A percentile compares a stretch with the other conserved stretches of the same genome.
These are phyloP conservation scores for Citrus hindsii DNA, from an alignment of 345 rosid genomes.

Conservation along the genomic window DNA sequence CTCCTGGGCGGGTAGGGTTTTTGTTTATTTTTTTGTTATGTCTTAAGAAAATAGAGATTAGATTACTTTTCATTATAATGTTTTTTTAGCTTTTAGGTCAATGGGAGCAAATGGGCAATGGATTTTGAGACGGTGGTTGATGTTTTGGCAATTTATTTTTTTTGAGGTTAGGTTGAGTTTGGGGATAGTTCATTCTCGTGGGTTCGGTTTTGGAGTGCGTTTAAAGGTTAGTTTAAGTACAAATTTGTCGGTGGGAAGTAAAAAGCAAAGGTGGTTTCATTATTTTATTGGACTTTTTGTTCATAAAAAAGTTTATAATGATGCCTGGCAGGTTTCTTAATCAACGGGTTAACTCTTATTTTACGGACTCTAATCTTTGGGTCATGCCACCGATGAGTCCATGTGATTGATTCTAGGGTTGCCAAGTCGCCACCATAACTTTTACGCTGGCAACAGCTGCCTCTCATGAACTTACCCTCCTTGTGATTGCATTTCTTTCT, in stretches of 20 bases:
- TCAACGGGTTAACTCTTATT: not conserved
- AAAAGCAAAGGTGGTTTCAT: not conserved
- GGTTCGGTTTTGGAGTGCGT: not conserved
- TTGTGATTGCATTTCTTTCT: not conserved
- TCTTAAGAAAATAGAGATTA: not conserved
- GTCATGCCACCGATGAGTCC: conserved; percentile 8
- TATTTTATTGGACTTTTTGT: not conserved
- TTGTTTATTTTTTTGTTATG: too few relatives aligned
- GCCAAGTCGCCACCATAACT: conserved; percentile 18
- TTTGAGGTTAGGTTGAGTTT: not conserved
- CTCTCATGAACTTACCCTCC: conserved; percentile 21
- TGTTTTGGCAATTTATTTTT: not conserved
- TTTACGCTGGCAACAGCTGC: conserved; percentile 25
- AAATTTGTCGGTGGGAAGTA: not conserved
- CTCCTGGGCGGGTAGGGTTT: too few relatives aligned
- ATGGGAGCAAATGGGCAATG: not conserved
- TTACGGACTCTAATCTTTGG: not conserved
- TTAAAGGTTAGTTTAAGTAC: not conserved
- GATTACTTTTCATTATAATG: not conserved
- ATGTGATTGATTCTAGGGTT: conserved; percentile 3
- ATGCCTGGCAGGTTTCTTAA: conserved; percentile 4
- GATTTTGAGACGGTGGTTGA: not conserved
- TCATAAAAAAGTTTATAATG: not conserved
- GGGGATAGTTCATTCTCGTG: not conserved
- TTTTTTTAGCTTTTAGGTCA: not conserved